Evolutionary conservation across 148 eudicot species (phyloP).

Genomic region (Cornus controversa): DNA sequence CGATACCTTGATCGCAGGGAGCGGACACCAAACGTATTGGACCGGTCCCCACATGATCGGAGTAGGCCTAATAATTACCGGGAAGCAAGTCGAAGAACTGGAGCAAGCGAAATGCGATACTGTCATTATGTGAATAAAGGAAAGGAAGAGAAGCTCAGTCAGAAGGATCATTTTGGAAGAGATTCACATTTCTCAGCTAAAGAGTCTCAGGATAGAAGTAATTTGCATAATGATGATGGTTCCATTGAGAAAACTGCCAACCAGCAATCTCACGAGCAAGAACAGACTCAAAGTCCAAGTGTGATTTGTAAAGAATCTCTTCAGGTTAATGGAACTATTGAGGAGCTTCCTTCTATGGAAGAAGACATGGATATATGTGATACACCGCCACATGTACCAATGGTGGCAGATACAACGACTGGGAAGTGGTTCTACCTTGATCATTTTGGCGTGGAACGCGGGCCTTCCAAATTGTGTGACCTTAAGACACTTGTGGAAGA

Average conservation of each 20-base stretch:
- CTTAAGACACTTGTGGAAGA: conserved; percentile 70
- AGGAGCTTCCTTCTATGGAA: conserved; percentile 85
- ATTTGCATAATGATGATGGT: conserved; percentile 27
- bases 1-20: conserved; percentile 63
- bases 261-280: conserved; percentile 30
- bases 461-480: conserved; percentile 77
- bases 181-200: conserved; percentile 29
- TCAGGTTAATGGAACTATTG: conserved; percentile 42
- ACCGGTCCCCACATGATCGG: conserved; percentile 54
- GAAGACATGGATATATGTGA: conserved; percentile 99
- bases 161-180: conserved; percentile 37
- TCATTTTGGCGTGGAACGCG: conserved; percentile 71
- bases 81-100: conserved; percentile 47
- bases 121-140: conserved; percentile 35
- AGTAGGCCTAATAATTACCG: conserved; percentile 37
- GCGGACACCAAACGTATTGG: conserved; percentile 50
- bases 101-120: conserved; percentile 45
- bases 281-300: conserved; percentile 31
- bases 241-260: conserved; percentile 32
- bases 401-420: conserved; percentile 36
- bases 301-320: conserved; percentile 28
- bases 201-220: conserved; percentile 38
- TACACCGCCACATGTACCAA: conserved; percentile 87
- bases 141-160: conserved; percentile 44
- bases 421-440: conserved; percentile 93